phyloP scores from a whole-genome alignment of 257 asterid genomes.

The Coffea eugenioides region DNA sequence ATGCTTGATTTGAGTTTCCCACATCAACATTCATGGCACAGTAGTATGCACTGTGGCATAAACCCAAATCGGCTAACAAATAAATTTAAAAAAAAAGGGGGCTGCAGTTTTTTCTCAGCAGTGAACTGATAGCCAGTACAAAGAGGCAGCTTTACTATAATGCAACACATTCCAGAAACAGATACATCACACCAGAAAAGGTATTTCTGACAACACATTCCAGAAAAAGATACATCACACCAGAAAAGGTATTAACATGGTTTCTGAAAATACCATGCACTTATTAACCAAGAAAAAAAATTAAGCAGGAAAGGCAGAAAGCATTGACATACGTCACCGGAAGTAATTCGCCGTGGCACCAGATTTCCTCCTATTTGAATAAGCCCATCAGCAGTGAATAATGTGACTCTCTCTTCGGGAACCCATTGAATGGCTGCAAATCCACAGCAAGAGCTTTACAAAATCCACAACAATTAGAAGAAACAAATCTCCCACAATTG shows the following conservation, averaged over 20 bases:
- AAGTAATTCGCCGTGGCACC: slow-evolving; percentile 64
- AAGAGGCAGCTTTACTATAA: neutral
- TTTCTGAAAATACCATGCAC: neutral
- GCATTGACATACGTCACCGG: slow-evolving; percentile 53
- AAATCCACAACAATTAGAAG: neutral
- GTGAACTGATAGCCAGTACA: neutral
- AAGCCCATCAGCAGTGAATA: slow-evolving; percentile 89
- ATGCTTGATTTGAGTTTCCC: neutral
- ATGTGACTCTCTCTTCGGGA: slow-evolving; percentile 72
- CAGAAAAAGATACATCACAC: neutral
- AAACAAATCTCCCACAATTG: neutral
- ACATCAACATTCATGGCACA: neutral
- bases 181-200: neutral
- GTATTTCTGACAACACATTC: neutral
- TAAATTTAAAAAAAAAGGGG: neutral
- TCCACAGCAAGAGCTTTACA: neutral
- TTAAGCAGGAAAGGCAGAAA: neutral
- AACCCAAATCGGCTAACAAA: neutral
- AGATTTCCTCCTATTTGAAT: slow-evolving; percentile 89
- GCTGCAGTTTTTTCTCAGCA: neutral
- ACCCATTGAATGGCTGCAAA: slow-evolving; percentile 83
- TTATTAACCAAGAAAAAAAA: neutral
- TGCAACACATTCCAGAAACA: neutral
- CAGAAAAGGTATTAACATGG: neutral
- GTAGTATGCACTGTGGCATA: neutral